Evolutionary conservation across 2,329 filamentous ascomycete species (phyloP).

Genomic region (Pseudocercospora musae): DNA sequence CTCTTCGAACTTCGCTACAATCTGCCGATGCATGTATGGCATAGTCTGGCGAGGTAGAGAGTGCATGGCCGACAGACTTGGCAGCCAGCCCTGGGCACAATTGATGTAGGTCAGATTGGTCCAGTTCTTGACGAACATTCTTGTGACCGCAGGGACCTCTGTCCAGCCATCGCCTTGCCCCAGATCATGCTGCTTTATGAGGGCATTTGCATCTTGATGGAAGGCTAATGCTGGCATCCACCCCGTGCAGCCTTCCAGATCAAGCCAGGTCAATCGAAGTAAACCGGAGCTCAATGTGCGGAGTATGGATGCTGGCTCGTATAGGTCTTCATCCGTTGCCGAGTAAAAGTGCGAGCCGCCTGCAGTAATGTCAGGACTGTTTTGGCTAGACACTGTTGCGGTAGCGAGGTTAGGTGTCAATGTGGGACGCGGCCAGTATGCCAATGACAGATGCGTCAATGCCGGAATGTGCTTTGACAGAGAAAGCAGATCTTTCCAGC

Average conservation of each 20-base stretch:
- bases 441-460: conserved; percentile 60
- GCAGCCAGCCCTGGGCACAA: conserved; percentile 46
- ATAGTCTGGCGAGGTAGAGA: conserved; percentile 33
- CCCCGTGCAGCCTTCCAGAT: conserved; percentile 57
- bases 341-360: conserved; percentile 54
- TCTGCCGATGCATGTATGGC: conserved; percentile 2
- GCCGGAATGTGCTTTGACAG: conserved; percentile 54
- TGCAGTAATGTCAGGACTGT: conserved; percentile 44
- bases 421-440: conserved; percentile 59
- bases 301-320: conserved; percentile 55
- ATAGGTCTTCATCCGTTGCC: conserved; percentile 52
- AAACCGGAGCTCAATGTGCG: conserved; percentile 54
- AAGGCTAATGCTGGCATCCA: conserved; percentile 53
- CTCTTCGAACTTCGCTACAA: conserved; percentile 9
- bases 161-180: not conserved
- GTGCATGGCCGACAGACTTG: conserved; percentile 22
- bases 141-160: conserved; percentile 26
- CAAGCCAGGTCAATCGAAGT: conserved; percentile 60
- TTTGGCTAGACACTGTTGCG: conserved; percentile 41
- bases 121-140: conserved; percentile 42
- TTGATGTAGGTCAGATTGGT: conserved; percentile 43
- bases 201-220: not conserved
- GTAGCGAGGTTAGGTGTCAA: conserved; percentile 54
- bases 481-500: conserved; percentile 55
- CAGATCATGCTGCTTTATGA: not conserved